Conservation (phyloP, 1,139 yeast species). For the Martiniozyma asiatica region DNA sequence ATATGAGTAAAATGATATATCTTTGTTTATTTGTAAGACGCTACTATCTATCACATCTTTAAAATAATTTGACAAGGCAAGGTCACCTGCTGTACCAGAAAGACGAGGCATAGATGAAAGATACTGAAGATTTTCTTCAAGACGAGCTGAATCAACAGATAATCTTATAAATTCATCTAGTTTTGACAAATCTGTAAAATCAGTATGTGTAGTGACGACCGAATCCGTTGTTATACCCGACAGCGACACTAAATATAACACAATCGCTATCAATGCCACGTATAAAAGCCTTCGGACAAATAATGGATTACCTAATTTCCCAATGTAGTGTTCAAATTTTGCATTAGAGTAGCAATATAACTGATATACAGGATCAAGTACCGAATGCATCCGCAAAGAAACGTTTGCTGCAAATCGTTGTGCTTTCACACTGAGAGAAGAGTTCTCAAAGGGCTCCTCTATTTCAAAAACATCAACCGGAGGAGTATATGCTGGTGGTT, state of each 20-base stretch:
- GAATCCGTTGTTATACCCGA: constrained; percentile 36
- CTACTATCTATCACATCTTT: constrained; percentile 43
- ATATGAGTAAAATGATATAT: constrained; percentile 39
- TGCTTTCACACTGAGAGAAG: constrained; percentile 12
- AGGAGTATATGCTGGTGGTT: constrained; percentile 12
- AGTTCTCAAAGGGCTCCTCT: constrained; percentile 23
- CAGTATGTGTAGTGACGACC: constrained; percentile 32
- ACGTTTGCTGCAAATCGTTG: constrained; percentile 25
- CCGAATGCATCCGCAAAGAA: constrained; percentile 40
- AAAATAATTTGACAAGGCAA: constrained; percentile 55
- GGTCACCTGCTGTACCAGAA: constrained; percentile 82
- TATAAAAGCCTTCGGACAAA: constrained; percentile 69
- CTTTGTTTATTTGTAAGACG: constrained; percentile 41
- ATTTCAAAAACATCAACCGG: constrained; percentile 30
- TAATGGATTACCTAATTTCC: constrained; percentile 72
- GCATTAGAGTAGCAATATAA: constrained; percentile 33
- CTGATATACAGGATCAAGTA: constrained; percentile 61
- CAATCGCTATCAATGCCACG: constrained; percentile 46
- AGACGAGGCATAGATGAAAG: constrained; percentile 75
- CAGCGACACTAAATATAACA: constrained; percentile 46
- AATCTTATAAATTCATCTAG: constrained; percentile 37
- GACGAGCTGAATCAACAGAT: constrained; percentile 41
- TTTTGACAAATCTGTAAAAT: constrained; percentile 47
- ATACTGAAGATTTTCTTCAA: constrained; percentile 66
- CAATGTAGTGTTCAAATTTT: constrained; percentile 44